Percentiles rank a stretch among this genome's conserved stretches.
phyloP scores from a whole-genome alignment of 352 stramenopile genomes.

The Pythium oligandrum region DNA sequence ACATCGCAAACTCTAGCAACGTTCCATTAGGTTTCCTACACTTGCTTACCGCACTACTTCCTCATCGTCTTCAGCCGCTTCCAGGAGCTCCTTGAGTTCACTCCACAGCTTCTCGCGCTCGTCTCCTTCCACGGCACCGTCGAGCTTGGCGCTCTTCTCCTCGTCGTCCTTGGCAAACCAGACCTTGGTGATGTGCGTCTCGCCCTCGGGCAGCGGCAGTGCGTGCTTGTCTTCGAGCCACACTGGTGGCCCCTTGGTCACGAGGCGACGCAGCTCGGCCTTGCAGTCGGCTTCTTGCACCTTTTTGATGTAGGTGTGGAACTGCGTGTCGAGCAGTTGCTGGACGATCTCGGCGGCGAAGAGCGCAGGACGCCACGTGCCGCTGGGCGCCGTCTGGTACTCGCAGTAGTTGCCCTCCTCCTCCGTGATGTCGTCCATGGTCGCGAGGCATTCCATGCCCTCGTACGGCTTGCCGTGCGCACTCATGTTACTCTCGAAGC shows the following conservation, averaged over 20 bases:
- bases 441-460: constrained; percentile 90
- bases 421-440: constrained; percentile 95
- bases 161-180: constrained; percentile 86
- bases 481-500: constrained; percentile 9
- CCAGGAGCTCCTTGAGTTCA: constrained; percentile 62
- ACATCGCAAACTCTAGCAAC: background rate
- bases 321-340: constrained; percentile 88
- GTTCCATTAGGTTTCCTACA: too few species aligned
- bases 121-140: constrained; percentile 84
- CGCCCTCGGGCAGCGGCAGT: constrained; percentile 81
- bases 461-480: constrained; percentile 75
- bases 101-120: constrained; percentile 72
- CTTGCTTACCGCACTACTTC: constrained; percentile 49
- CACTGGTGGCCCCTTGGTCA: constrained; percentile 88
- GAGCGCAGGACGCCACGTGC: constrained; percentile 82
- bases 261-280: constrained; percentile 89
- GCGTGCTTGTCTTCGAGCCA: constrained; percentile 92
- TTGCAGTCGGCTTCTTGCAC: constrained; percentile 94
- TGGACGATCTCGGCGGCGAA: constrained; percentile 73
- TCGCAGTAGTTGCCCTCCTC: constrained; percentile 88
- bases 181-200: constrained; percentile 86
- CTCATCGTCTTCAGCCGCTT: constrained; percentile 79
- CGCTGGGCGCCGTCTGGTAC: constrained; percentile 89
- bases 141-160: constrained; percentile 85
- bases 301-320: constrained; percentile 90